These are phyloP conservation scores for Dianthus caryophyllus DNA, from an alignment of 148 eudicot genomes.

Conservation along the genomic window DNA sequence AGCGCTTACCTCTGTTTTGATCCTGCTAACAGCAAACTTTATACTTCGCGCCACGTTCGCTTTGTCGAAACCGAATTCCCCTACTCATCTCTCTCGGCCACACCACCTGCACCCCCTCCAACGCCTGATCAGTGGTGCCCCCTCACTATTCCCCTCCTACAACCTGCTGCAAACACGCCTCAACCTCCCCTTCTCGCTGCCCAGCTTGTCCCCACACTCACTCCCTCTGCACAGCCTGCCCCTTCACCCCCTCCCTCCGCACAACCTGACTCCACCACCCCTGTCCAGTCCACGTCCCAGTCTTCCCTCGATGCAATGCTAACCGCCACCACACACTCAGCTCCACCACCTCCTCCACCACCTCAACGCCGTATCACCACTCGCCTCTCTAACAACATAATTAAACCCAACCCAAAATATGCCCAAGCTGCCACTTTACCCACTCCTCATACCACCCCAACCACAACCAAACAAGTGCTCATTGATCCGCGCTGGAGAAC, in stretches of 20 bases:
- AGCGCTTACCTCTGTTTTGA: slow-evolving; percentile 10
- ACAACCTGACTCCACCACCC: too few relatives aligned
- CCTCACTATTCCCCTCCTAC: too few relatives aligned
- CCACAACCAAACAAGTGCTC: background rate
- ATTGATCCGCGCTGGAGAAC: slow-evolving; percentile 1
- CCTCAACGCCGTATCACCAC: background rate
- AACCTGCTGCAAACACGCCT: too few relatives aligned
- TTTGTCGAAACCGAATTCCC: slow-evolving; percentile 5
- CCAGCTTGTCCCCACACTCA: too few relatives aligned
- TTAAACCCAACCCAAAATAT: background rate
- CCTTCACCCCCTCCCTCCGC: too few relatives aligned
- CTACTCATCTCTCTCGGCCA: background rate
- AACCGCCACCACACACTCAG: background rate
- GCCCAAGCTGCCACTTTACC: background rate
- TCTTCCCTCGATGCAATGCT: background rate
- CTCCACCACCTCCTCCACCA: background rate
- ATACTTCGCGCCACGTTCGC: slow-evolving; percentile 12
- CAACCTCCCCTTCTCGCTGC: too few relatives aligned
- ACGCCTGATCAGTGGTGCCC: background rate
- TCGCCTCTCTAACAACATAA: background rate
- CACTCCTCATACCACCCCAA: background rate
- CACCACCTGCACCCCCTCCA: background rate
- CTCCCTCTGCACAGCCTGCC: too few relatives aligned
- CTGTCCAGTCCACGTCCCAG: too few relatives aligned
- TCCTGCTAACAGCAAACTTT: background rate